Percentiles rank a stretch among this genome's conserved stretches.
These are phyloP conservation scores for Hibiscus trionum DNA, from an alignment of 345 rosid species.

Conservation along the genomic window DNA sequence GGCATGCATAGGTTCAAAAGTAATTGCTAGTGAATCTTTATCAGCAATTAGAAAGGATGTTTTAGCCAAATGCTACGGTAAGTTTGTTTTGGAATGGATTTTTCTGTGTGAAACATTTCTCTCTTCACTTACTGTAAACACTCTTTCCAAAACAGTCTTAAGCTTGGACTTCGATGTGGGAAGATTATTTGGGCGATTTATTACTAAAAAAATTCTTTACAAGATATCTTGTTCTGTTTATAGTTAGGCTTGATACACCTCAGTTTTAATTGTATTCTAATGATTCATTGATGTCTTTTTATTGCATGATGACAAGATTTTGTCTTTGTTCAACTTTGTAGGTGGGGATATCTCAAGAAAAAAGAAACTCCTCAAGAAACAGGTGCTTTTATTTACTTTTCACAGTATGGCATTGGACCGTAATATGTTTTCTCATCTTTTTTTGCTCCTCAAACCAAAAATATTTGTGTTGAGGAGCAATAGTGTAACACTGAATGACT, in stretches of 20 bases:
- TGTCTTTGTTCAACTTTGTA: slow-evolving; percentile 20
- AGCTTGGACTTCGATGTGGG: background rate
- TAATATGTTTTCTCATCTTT: background rate
- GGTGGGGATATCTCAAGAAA: slow-evolving; percentile 96
- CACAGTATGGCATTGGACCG: background rate
- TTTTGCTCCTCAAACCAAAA: background rate
- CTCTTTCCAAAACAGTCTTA: background rate
- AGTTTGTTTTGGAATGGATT: slow-evolving; percentile 18
- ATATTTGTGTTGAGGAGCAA: background rate
- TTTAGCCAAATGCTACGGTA: slow-evolving; percentile 95
- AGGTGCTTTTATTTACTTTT: slow-evolving; percentile 35
- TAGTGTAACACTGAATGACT: background rate
- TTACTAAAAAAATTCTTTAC: no score
- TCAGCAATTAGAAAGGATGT: slow-evolving; percentile 97
- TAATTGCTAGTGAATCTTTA: slow-evolving; percentile 86
- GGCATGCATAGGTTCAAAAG: slow-evolving; percentile 98
- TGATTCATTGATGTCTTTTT: background rate
- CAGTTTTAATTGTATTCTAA: background rate
- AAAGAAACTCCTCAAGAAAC: slow-evolving; percentile 94
- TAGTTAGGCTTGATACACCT: background rate
- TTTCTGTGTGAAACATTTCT: background rate
- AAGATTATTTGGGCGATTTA: no score
- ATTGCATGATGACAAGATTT: background rate
- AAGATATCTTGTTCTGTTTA: background rate
- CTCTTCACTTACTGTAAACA: background rate